Evolutionary conservation across 805 yeast species (phyloP).

Genomic region (Isabelozyma pseudorhagii): DNA sequence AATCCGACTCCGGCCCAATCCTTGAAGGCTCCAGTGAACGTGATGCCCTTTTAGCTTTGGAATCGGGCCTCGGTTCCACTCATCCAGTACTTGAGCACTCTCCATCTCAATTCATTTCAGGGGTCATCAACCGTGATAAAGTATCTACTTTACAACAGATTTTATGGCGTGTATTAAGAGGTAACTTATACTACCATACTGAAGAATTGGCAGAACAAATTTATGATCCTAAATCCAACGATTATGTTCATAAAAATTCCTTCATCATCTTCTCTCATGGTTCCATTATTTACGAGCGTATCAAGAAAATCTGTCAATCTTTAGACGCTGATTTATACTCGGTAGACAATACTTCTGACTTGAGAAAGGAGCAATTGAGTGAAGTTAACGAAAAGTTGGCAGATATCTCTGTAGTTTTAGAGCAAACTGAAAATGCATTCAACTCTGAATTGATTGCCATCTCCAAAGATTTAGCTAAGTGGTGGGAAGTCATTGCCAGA

Average conservation of each 20-base stretch:
- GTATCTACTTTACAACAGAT: constrained; percentile 73
- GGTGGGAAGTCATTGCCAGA: constrained; percentile 61
- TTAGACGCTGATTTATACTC: constrained; percentile 77
- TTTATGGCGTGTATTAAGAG: constrained; percentile 89
- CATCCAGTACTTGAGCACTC: constrained; percentile 14
- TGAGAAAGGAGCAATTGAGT: constrained; percentile 27
- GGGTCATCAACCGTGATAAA: constrained; percentile 74
- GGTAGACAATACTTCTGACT: constrained; percentile 41
- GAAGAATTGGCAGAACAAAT: constrained; percentile 69
- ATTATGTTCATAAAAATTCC: constrained; percentile 66
- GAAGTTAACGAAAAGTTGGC: constrained; percentile 24
- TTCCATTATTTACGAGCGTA: constrained; percentile 62
- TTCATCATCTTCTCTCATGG: constrained; percentile 95
- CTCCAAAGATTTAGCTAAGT: constrained; percentile 68
- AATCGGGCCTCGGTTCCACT: constrained; percentile 16
- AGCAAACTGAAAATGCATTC: constrained; percentile 54
- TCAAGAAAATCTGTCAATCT: constrained; percentile 82
- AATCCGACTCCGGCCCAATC: constrained; percentile 21
- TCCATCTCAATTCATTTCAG: constrained; percentile 56
- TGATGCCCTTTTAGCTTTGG: constrained; percentile 38
- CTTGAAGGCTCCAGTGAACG: constrained; percentile 20
- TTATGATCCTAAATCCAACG: constrained; percentile 57
- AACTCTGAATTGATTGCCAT: constrained; percentile 75
- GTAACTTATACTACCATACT: constrained; percentile 78
- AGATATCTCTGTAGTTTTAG: constrained; percentile 34